These are phyloP conservation scores for Suillus hirtellus DNA, from an alignment of 768 basidiomycete species.

Conservation along the genomic window DNA sequence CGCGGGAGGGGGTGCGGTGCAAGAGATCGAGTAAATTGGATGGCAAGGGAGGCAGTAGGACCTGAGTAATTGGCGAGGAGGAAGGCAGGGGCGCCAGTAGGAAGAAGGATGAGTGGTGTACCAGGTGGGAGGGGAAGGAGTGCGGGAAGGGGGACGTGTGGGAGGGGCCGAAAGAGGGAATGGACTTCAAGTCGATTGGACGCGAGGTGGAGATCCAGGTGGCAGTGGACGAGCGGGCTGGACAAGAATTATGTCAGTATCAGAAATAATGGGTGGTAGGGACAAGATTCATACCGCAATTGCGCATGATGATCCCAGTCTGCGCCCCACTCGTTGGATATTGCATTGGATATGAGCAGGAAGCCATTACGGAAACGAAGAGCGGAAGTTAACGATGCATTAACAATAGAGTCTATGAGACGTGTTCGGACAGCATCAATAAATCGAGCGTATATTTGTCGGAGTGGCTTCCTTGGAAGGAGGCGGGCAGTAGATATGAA, in stretches of 20 bases:
- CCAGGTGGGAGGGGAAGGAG: conserved; percentile 52
- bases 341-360: conserved; percentile 48
- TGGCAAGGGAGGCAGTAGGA: conserved; percentile 58
- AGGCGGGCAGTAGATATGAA: conserved; percentile 35
- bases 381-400: conserved; percentile 42
- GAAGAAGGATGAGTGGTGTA: conserved; percentile 68
- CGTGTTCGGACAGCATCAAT: conserved; percentile 61
- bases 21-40: conserved; percentile 65
- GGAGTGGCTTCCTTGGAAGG: conserved; percentile 50
- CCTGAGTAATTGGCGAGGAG: conserved; percentile 71
- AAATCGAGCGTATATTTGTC: conserved; percentile 44
- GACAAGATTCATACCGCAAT: conserved; percentile 39
- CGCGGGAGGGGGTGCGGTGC: conserved; percentile 31
- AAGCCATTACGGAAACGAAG: conserved; percentile 63
- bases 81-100: conserved; percentile 72
- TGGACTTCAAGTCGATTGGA: conserved; percentile 59
- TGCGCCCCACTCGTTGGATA: conserved; percentile 59
- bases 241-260: conserved; percentile 15
- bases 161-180: conserved; percentile 57
- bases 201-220: conserved; percentile 55
- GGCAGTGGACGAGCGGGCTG: conserved; percentile 62
- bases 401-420: conserved; percentile 52
- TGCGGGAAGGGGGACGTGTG: conserved; percentile 50
- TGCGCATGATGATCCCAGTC: conserved; percentile 60
- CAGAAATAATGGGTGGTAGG: background rate